phyloP scores from a whole-genome alignment of 2,329 filamentous ascomycete genomes.

The Tolypocladium amazonense region DNA sequence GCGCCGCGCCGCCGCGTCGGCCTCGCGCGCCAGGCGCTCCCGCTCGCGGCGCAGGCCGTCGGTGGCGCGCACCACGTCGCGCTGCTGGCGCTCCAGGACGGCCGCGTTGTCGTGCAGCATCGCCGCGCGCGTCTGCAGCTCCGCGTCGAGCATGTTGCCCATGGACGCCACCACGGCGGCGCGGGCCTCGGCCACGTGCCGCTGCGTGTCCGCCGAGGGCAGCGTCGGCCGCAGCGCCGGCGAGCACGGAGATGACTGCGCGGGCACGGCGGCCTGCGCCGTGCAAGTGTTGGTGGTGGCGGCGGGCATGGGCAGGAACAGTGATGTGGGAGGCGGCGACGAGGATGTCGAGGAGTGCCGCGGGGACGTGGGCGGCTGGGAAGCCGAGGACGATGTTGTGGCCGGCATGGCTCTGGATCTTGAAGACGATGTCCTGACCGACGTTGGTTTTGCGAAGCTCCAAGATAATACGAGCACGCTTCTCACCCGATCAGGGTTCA shows the following conservation, averaged over 20 bases:
- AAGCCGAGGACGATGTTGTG: neutral
- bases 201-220: conserved; percentile 30
- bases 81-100: conserved; percentile 57
- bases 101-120: conserved; percentile 60
- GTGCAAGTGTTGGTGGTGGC: neutral
- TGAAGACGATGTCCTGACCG: neutral
- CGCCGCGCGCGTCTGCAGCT: conserved; percentile 56
- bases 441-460: neutral
- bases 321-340: neutral
- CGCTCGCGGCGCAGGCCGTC: conserved; percentile 51
- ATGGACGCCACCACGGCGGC: conserved; percentile 50
- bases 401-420: neutral
- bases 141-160: conserved; percentile 58
- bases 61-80: conserved; percentile 50
- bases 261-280: neutral
- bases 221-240: conserved; percentile 23
- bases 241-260: conserved; percentile 5
- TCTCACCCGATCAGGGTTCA: neutral
- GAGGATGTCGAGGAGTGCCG: neutral
- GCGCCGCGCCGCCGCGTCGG: conserved; percentile 48
- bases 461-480: neutral
- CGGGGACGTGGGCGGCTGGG: neutral
- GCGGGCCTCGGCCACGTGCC: conserved; percentile 45
- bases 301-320: neutral
- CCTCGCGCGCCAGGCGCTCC: conserved; percentile 53